These are phyloP conservation scores for Hibiscus syriacus DNA, from an alignment of 345 rosid species.

Conservation along the genomic window DNA sequence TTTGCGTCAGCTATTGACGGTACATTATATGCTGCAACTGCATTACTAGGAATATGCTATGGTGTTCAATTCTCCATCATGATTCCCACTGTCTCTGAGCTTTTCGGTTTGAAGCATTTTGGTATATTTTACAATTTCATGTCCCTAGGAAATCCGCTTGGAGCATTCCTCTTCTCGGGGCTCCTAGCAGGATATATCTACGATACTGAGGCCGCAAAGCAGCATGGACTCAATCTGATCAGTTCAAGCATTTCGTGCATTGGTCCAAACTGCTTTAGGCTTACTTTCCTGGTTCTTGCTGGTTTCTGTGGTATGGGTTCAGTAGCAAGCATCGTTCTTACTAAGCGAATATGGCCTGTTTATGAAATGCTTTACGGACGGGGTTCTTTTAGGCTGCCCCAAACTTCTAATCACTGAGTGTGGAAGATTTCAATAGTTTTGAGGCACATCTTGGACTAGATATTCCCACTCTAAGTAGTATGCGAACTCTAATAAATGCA, in stretches of 20 bases:
- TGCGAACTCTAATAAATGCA: neutral
- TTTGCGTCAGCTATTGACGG: constrained; percentile 51
- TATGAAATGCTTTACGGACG: constrained; percentile 53
- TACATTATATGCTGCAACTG: constrained; percentile 44
- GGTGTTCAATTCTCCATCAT: constrained; percentile 58
- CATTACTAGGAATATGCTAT: constrained; percentile 53
- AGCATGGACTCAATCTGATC: constrained; percentile 21
- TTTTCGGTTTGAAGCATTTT: constrained; percentile 55
- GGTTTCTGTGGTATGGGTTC: constrained; percentile 41
- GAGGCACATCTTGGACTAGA: neutral
- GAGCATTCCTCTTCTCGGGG: constrained; percentile 59
- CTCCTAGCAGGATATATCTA: constrained; percentile 53
- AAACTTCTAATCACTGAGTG: constrained; percentile 26
- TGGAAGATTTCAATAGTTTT: neutral
- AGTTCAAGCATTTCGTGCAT: constrained; percentile 32
- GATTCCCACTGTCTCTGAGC: constrained; percentile 66
- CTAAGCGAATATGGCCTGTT: constrained; percentile 48
- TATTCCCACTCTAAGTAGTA: neutral
- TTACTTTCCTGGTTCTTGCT: constrained; percentile 55
- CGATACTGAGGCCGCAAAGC: constrained; percentile 53
- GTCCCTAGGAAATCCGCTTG: constrained; percentile 56
- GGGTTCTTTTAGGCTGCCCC: constrained; percentile 50
- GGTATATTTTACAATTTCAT: constrained; percentile 52
- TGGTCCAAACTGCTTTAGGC: constrained; percentile 60
- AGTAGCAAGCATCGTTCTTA: constrained; percentile 33